phyloP scores from a whole-genome alignment of 1,284 basidiomycete species.

The Tremellales sp. region DNA sequence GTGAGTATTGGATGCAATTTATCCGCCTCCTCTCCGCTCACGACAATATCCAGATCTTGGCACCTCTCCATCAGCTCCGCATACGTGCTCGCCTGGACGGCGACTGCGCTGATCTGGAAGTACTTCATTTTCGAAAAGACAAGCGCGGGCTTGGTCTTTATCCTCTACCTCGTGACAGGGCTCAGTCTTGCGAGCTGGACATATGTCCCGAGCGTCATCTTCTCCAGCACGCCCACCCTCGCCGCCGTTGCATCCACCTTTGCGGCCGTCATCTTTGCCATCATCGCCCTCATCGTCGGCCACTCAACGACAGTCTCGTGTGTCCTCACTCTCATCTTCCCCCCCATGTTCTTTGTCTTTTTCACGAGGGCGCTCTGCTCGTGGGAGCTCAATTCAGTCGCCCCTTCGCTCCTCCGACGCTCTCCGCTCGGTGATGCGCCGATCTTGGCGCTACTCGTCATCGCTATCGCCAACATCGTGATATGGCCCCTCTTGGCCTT shows the following conservation, averaged over 20 bases:
- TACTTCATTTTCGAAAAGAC: slow-evolving; percentile 62
- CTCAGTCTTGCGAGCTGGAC: slow-evolving; percentile 33
- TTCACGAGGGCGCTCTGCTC: slow-evolving; percentile 63
- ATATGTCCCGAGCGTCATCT: slow-evolving; percentile 28
- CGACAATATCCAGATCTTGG: slow-evolving; percentile 57
- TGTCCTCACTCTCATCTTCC: slow-evolving; percentile 66
- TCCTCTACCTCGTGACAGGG: slow-evolving; percentile 64
- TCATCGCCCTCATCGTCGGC: slow-evolving; percentile 61
- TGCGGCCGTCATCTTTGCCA: slow-evolving; percentile 61
- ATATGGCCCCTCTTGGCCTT: slow-evolving; percentile 65
- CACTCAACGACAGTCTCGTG: slow-evolving; percentile 53
- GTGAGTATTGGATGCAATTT: slow-evolving; percentile 45
- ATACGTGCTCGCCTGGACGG: slow-evolving; percentile 64
- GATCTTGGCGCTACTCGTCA: slow-evolving; percentile 61
- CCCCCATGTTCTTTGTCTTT: slow-evolving; percentile 69
- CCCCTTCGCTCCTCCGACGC: slow-evolving; percentile 55
- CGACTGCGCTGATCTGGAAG: slow-evolving; percentile 62
- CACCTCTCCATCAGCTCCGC: slow-evolving; percentile 57
- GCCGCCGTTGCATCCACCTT: slow-evolving; percentile 55
- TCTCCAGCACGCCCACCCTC: slow-evolving; percentile 24
- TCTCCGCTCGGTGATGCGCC: slow-evolving; percentile 60
- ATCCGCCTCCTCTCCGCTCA: not conserved
- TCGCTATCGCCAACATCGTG: slow-evolving; percentile 63
- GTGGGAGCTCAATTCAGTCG: slow-evolving; percentile 59
- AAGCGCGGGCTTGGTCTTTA: slow-evolving; percentile 59